A percentile compares a stretch with the other conserved stretches of the same genome.
phyloP scores from a whole-genome alignment of 169 alveolate genomes.

The Sarcocystis neurona region DNA sequence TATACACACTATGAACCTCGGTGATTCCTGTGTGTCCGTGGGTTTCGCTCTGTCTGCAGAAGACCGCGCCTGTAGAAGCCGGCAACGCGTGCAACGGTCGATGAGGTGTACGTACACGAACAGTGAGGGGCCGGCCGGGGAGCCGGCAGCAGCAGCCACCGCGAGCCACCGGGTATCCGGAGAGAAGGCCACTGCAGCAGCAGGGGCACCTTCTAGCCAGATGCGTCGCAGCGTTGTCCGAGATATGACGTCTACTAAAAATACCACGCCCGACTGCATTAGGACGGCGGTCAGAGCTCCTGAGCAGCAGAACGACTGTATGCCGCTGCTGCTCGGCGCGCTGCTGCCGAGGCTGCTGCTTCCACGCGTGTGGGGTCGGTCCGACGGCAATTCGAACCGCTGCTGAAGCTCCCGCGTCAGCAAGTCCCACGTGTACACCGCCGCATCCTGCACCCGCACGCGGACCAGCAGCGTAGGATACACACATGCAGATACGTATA shows the following conservation, averaged over 20 bases:
- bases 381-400: neutral
- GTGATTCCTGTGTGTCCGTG: too few species aligned
- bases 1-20: too few species aligned
- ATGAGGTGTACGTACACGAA: slow-evolving; percentile 8
- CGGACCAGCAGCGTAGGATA: neutral
- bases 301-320: neutral
- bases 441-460: neutral
- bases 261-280: slow-evolving; percentile 4
- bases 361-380: neutral
- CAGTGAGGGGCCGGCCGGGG: slow-evolving; percentile 24
- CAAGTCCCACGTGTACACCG: neutral
- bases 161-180: slow-evolving; percentile 44
- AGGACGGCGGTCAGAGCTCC: slow-evolving; percentile 5
- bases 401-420: neutral
- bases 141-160: neutral
- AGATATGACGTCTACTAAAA: slow-evolving; percentile 6
- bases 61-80: too few species aligned
- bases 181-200: slow-evolving; percentile 12
- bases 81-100: too few species aligned
- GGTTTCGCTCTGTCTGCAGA: too few species aligned
- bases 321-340: neutral
- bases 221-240: neutral
- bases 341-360: neutral
- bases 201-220: neutral
- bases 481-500: neutral